These are phyloP conservation scores for Cotoneaster glaucophyllus DNA, from an alignment of 306 rosid genomes.

Conservation along the genomic window DNA sequence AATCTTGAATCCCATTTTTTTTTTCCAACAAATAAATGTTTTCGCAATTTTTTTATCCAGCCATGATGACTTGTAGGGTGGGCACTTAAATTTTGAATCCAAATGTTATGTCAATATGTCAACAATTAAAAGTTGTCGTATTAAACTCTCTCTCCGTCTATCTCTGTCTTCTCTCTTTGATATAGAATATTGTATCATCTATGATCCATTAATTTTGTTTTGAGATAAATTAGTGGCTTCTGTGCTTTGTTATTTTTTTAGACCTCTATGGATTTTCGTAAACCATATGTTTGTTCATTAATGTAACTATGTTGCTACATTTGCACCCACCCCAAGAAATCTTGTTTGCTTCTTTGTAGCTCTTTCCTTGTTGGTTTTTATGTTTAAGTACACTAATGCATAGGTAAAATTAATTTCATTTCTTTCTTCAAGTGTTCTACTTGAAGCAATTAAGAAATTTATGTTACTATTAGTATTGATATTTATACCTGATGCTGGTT, in stretches of 20 bases:
- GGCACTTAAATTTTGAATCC: neutral
- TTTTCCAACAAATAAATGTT: neutral
- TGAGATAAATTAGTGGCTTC: neutral
- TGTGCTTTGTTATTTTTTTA: neutral
- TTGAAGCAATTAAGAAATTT: neutral
- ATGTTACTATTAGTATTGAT: conserved; percentile 1
- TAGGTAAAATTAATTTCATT: neutral
- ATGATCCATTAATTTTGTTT: neutral
- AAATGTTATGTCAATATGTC: neutral
- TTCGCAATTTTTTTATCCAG: no score
- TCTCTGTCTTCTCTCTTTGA: neutral
- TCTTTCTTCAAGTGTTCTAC: neutral
- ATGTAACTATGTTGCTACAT: neutral
- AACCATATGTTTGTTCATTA: neutral
- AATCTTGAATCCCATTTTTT: neutral
- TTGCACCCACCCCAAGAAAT: neutral
- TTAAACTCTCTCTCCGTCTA: neutral
- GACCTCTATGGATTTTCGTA: neutral
- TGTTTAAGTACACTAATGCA: neutral
- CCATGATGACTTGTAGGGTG: neutral
- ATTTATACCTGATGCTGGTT: conserved; percentile 18
- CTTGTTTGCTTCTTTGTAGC: neutral
- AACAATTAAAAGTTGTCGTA: neutral
- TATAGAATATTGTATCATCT: neutral
- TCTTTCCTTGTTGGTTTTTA: neutral